Percentiles rank a stretch among this genome's conserved stretches.
Conservation (phyloP, 805 yeast genomes). For the Debaryomyces castellii region DNA sequence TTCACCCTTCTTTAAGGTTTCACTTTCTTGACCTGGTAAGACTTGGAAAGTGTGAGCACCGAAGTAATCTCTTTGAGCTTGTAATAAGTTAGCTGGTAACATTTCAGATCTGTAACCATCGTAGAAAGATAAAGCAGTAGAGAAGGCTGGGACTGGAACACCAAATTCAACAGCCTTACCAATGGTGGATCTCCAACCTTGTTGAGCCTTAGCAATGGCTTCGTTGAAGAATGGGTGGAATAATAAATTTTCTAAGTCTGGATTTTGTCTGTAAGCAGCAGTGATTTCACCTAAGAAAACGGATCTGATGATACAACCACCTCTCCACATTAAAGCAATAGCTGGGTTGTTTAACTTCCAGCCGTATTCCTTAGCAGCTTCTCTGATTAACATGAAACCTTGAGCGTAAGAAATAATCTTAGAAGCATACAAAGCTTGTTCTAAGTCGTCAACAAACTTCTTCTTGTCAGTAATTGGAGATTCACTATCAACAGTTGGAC, state of each 20-base stretch:
- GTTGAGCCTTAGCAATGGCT: conserved; percentile 91
- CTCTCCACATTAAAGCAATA: conserved; percentile 99
- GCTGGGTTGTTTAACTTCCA: conserved; percentile 98
- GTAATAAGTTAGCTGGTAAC: conserved; percentile 96
- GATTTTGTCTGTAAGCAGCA: conserved; percentile 89
- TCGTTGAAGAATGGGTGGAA: conserved; percentile 92
- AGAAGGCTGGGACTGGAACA: conserved; percentile 96
- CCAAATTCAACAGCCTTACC: conserved; percentile 79
- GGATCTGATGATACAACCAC: conserved; percentile 99
- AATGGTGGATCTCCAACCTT: conserved; percentile 91
- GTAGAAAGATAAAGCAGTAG: conserved; percentile 95
- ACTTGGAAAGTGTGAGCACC: conserved; percentile 99
- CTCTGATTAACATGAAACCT: conserved; percentile 99
- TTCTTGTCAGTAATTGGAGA: conserved; percentile 69
- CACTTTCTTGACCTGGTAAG: conserved; percentile 81
- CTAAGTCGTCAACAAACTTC: conserved; percentile 86
- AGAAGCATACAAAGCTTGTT: conserved; percentile 98
- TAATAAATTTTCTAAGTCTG: conserved; percentile 90
- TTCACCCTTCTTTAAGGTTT: conserved; percentile 70
- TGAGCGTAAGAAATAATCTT: conserved; percentile 98
- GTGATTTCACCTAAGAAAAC: conserved; percentile 98
- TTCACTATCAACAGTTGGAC: conserved; percentile 70
- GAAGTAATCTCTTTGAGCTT: conserved; percentile 99
- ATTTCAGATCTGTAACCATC: conserved; percentile 97
- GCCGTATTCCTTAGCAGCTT: conserved; percentile 94